Evolutionary conservation across 2,329 filamentous ascomycete genomes (phyloP).

Genomic region (Venturia pyrina): DNA sequence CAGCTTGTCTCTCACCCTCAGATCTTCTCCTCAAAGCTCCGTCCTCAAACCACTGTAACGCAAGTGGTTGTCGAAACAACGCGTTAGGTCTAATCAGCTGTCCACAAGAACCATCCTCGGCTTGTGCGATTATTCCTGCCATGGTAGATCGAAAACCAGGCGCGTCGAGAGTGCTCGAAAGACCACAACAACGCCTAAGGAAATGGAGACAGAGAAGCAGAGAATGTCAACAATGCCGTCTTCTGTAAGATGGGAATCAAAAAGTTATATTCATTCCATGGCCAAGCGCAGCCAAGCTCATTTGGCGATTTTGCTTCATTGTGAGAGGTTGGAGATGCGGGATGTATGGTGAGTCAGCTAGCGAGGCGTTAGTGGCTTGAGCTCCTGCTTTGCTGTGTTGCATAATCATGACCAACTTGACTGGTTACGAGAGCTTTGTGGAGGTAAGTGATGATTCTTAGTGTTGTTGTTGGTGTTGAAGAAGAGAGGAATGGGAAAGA

Average conservation of each 20-base stretch:
- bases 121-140: slow-evolving; percentile 1
- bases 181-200: background rate
- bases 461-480: too few relatives aligned
- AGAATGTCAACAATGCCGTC: background rate
- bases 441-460: too few relatives aligned
- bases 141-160: background rate
- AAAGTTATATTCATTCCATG: background rate
- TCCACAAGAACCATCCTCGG: background rate
- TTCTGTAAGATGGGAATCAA: background rate
- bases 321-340: background rate
- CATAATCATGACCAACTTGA: background rate
- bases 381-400: background rate
- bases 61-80: slow-evolving; percentile 7
- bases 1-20: slow-evolving; percentile 11
- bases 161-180: background rate
- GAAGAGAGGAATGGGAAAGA: too few relatives aligned
- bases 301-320: background rate
- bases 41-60: slow-evolving; percentile 12
- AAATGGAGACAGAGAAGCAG: background rate
- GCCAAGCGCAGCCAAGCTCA: background rate
- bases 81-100: background rate
- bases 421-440: too few relatives aligned
- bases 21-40: slow-evolving; percentile 2
- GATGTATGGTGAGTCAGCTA: background rate
- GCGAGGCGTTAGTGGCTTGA: background rate